Base-by-base conservation (phyloP, 2,329 filamentous ascomycete species). In the Emericellopsis cladophorae region DNA sequence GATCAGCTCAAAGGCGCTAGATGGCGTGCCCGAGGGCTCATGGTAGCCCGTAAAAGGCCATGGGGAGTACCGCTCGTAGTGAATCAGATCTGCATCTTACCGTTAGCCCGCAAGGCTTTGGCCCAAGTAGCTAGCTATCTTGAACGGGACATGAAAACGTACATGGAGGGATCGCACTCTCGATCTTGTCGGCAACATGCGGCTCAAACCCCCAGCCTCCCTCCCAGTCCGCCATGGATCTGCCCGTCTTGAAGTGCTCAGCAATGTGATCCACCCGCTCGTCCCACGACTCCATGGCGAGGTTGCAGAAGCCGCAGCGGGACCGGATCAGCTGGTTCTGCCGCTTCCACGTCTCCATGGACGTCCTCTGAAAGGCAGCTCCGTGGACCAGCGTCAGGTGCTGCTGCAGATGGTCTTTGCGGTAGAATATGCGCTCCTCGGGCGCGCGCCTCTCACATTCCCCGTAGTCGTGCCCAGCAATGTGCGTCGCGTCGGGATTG, bases 361-460 rank as follows among this genome's bases (percentile, higher is more conserved):
- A 69, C 67, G 50, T 52, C 2, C 40, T 54, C 55, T 43, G 58
- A 45, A 33, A 60, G 55, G 68, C 70, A 3, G 42, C 41, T 32
- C 56, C 51, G 39, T 64, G 61, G 2, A 64, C 54, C 6, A 61
- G 49, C 39, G 56, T 57, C 15, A 65, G 43, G 42, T 65, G 61
- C 37, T 65, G 61, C 5, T 56, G 51, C 9, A 64, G 49, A 40
- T 65, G 60, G 18, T 64, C 61, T 44, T 63, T 65, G 7, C 61
- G 47, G 39, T 59, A 61, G 42, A 63, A 65, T 0, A 58, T 62
- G 15, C 61, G 61, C 31, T 72, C 68, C 37, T 54, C 52, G 3
- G 53, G 38, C 2, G 54, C 49, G 5, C 72, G 70, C 31, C 72
- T 68, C 23, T 66, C 62, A 49, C 74, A 78, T 16, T 62, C 51